Evolutionary conservation across 345 rosid genomes (phyloP), one percentile per base, ranked within the genome.

Genomic region (Excoecaria cochinchinensis): DNA sequence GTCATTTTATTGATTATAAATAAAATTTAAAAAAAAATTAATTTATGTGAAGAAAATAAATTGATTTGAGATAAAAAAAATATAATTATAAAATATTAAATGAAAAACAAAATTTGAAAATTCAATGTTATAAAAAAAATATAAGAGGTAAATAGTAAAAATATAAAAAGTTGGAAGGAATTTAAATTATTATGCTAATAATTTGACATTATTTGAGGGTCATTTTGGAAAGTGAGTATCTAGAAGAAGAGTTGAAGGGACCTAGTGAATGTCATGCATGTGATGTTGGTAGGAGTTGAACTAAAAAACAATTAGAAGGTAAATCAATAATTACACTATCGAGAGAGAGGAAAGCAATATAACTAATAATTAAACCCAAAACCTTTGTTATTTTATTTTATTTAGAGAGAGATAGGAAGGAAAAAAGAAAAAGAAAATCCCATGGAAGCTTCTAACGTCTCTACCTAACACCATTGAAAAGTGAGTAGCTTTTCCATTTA

Each of bases 381-480:
- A 24, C 38, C 75, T 62, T 70, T 51, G 48, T 52, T 7, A 12
- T 57, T 79, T 70, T 57, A 67, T 75, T 53, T 5, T 69, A 59
- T 67, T 44, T 44, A 40, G 55, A 21, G 58, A 59, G 8, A 24
- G 56, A 22, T 7, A 50, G 38, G 15, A 58, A 15, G 40, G 36
- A 19, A 6, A 50, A 46, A 44, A 44, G 10, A 5, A 52, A 17
- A 60, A 50, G 39, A 76, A 72, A 56, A 71, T 77, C 84, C 44
- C 15, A 73, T 75, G 85, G 87, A 85, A 87, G 84, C 82, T 85
- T 87, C 88, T 60, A 78, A 75, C 75, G 82, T 71, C 80, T 68
- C 81, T 67, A 87, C 90, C 90, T 82, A 87, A 80, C 90, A 48
- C 84, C 78, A 75, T 84, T 80, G 84, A 69, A 78, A 86, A 82